Base-by-base conservation (phyloP, 2,329 filamentous ascomycete species). In the Claviceps capensis region DNA sequence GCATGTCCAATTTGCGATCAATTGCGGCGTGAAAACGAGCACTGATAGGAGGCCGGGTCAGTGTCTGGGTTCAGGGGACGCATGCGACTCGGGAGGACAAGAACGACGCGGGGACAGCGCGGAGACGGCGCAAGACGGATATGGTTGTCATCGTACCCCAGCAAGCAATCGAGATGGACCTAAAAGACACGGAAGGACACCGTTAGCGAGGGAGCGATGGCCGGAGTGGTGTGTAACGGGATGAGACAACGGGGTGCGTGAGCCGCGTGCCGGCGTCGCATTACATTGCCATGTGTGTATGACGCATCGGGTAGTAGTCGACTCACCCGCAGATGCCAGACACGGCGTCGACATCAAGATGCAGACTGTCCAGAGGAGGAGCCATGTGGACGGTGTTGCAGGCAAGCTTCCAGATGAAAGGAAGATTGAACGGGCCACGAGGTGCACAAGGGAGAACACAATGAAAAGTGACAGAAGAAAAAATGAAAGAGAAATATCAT, bases 21-120 rank as follows among this genome's bases (percentile, higher is more conserved):
- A 96, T 61, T 98, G 93, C 2, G 93, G 93, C 1, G 88, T 93
- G 72, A 96, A 98, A 53, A 98, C 93, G 38, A 97, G 88, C 53
- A 97, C 86, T 71, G 53, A 44, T 34, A 1, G 17, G 22, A 17
- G 34, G 9, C 4, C 9, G 42, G 13, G 19, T 6, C 8, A 45
- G 43, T 7, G 16, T 30, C 42, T 23, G 42, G 7, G 41, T 23
- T 34, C 30, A 43, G 42, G 22, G 42, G 22, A 44, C 42, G 38
- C 38, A 40, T n/a, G 30, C 30, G 30, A 34, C 30, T 34, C 30
- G 30, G 30, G 30, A 34, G 30, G 30, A 34, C 30, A 11, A 34
- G 30, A 34, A 34, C 30, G 30, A 9, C 30, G 9, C 30, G 9
- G 30, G 30, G 30, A 11, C 30, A 34, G 30, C 30, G 30, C 30